Evolutionary conservation across 345 rosid species (phyloP).

Genomic region (Excoecaria cochinchinensis): DNA sequence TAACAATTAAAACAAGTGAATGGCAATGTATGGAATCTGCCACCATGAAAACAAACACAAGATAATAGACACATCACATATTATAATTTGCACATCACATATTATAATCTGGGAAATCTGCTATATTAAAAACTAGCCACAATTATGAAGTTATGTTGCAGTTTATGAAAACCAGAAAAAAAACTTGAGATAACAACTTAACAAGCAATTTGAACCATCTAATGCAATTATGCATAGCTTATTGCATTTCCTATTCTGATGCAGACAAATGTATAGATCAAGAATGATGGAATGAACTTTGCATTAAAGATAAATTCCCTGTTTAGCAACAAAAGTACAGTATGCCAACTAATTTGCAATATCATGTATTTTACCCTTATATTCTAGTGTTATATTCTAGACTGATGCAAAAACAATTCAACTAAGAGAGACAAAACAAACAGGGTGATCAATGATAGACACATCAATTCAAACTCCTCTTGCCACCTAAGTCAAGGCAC

Average conservation of each 20-base stretch:
- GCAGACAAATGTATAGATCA: background rate
- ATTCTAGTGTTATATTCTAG: too few species aligned
- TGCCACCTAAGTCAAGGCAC: background rate
- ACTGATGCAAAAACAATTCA: too few species aligned
- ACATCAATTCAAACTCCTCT: background rate
- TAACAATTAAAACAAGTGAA: conserved; percentile 2
- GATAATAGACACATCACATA: background rate
- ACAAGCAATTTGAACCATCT: background rate
- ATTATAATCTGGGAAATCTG: background rate
- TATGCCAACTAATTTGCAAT: background rate
- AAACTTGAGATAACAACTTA: background rate
- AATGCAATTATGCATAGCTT: background rate
- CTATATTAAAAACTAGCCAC: background rate
- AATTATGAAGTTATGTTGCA: background rate
- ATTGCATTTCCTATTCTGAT: background rate
- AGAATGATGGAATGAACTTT: background rate
- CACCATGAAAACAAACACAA: background rate
- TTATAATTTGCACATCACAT: too few species aligned
- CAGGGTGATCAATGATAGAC: too few species aligned
- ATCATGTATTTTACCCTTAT: background rate
- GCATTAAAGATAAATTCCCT: background rate
- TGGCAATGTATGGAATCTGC: background rate
- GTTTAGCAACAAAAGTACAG: background rate
- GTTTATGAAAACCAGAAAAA: background rate
- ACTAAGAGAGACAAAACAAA: too few species aligned